These are phyloP conservation scores for Mortierella sp. DNA, from an alignment of 371 early-diverging fungal genomes.

Conservation along the genomic window DNA sequence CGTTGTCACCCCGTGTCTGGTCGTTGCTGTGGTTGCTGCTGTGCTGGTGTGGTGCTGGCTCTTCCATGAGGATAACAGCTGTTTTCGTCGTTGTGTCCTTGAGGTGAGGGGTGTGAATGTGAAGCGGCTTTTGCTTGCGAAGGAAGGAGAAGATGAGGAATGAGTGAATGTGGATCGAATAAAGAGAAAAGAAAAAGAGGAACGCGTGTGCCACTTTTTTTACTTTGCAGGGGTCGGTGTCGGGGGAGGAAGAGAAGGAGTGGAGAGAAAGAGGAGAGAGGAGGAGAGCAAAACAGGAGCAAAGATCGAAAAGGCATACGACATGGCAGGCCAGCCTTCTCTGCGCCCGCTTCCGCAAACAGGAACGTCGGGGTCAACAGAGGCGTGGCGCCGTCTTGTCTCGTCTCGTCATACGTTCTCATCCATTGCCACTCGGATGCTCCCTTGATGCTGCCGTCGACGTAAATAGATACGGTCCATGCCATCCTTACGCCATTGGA, in stretches of 20 bases:
- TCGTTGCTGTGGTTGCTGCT: not conserved
- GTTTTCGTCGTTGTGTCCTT: not conserved
- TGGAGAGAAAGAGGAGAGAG: not conserved
- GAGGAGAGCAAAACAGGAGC: not conserved
- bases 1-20: not conserved
- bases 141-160: not conserved
- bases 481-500: not conserved
- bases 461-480: not conserved
- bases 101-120: not conserved
- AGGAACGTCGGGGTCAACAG: not conserved
- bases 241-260: not conserved
- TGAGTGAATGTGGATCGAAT: not conserved
- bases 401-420: too few species aligned
- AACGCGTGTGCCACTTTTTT: not conserved
- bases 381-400: not conserved
- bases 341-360: not conserved
- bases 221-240: not conserved
- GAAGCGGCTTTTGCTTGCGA: not conserved
- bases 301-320: not conserved
- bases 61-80: constrained; percentile 11
- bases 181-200: not conserved
- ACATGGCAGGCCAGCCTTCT: not conserved
- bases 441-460: not conserved
- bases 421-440: not conserved
- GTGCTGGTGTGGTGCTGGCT: not conserved